These are phyloP conservation scores for Leucocoprinus birnbaumii DNA, from an alignment of 768 basidiomycete species.

Conservation along the genomic window DNA sequence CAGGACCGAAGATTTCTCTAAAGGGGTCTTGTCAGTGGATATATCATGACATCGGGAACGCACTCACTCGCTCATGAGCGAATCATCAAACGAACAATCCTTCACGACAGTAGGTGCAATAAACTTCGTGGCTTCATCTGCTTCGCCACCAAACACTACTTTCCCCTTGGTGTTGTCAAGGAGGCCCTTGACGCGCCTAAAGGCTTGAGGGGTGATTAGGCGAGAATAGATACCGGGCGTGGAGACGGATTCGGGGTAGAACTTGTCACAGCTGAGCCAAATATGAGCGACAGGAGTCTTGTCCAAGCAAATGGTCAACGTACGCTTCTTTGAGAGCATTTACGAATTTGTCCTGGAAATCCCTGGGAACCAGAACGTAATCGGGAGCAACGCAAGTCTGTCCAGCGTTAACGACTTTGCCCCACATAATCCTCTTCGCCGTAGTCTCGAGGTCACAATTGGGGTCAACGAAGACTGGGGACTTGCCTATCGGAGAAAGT, in stretches of 20 bases:
- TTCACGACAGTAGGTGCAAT: slow-evolving; percentile 74
- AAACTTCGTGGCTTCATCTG: slow-evolving; percentile 52
- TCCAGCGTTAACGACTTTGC: slow-evolving; percentile 75
- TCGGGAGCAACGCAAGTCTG: slow-evolving; percentile 72
- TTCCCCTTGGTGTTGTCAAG: slow-evolving; percentile 67
- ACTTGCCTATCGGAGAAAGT: slow-evolving; percentile 45
- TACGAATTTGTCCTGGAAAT: slow-evolving; percentile 43
- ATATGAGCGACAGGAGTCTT: not conserved
- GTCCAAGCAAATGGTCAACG: slow-evolving; percentile 10
- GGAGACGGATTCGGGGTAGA: slow-evolving; percentile 52
- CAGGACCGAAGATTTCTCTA: slow-evolving; percentile 84
- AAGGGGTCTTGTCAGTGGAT: not conserved
- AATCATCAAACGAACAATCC: slow-evolving; percentile 60
- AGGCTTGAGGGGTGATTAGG: slow-evolving; percentile 50
- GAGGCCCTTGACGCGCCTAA: slow-evolving; percentile 50
- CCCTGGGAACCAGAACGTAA: slow-evolving; percentile 46
- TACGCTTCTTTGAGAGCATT: slow-evolving; percentile 41
- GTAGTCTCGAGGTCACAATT: slow-evolving; percentile 61
- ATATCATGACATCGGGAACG: too few species aligned
- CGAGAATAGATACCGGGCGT: slow-evolving; percentile 44
- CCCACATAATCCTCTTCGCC: slow-evolving; percentile 78
- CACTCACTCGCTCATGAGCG: slow-evolving; percentile 73
- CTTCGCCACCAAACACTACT: slow-evolving; percentile 62
- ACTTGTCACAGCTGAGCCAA: slow-evolving; percentile 42
- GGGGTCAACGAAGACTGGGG: slow-evolving; percentile 72